phyloP scores from a whole-genome alignment of 2,329 filamentous ascomycete species.

The Venturia pyrina region DNA sequence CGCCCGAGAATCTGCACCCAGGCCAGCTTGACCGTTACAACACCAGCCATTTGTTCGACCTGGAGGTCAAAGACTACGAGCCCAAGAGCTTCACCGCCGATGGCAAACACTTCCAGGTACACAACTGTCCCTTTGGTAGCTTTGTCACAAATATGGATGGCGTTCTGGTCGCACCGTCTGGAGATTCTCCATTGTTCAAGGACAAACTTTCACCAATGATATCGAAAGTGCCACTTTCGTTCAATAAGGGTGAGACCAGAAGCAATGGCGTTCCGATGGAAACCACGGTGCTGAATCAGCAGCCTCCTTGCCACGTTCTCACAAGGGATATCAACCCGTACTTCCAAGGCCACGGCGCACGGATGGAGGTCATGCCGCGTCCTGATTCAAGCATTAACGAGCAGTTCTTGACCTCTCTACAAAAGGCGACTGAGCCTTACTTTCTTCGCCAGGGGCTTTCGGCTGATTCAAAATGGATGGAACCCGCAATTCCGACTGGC shows the following conservation, averaged over 20 bases:
- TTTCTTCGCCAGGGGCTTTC: neutral
- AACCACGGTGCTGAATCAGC: neutral
- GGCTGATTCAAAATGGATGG: neutral
- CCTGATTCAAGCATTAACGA: neutral
- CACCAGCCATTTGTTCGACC: neutral
- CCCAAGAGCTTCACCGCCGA: neutral
- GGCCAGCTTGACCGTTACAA: neutral
- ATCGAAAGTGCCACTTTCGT: neutral
- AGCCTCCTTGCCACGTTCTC: neutral
- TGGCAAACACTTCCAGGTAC: neutral
- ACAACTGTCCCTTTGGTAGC: neutral
- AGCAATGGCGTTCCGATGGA: neutral
- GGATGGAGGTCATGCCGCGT: neutral
- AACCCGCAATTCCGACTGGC: neutral
- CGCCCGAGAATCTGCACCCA: neutral
- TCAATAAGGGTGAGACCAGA: neutral
- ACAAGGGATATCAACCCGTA: neutral
- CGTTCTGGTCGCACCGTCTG: neutral
- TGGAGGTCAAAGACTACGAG: neutral
- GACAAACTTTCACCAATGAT: neutral
- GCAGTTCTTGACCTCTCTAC: neutral
- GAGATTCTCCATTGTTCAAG: neutral
- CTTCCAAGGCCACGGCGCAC: neutral
- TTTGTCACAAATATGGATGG: neutral
- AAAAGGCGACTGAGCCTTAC: neutral